A percentile compares a stretch with the other conserved stretches of the same genome.
phyloP scores from a whole-genome alignment of 495 filamentous ascomycete genomes.

The Penicillium flavigenum region DNA sequence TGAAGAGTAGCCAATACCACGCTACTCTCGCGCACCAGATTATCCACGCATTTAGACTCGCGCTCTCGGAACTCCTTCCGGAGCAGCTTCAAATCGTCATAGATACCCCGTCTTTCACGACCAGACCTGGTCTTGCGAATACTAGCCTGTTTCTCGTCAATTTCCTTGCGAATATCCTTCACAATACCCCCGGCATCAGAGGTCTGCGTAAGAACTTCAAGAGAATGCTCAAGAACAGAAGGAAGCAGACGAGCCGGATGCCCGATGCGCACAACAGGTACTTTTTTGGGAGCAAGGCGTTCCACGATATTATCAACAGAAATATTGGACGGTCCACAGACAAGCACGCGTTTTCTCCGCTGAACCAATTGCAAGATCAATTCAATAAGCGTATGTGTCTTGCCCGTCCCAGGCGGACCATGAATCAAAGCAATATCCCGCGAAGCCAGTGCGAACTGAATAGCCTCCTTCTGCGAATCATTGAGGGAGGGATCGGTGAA shows the following conservation, averaged over 20 bases:
- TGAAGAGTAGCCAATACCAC: constrained; percentile 92
- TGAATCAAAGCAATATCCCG: constrained; percentile 90
- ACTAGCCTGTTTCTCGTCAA: constrained; percentile 86
- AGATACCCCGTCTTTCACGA: constrained; percentile 76
- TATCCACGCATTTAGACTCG: constrained; percentile 75
- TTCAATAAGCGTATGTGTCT: constrained; percentile 96
- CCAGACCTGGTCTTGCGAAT: constrained; percentile 84
- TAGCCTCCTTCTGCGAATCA: constrained; percentile 85
- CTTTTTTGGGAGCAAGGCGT: constrained; percentile 74
- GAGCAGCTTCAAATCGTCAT: constrained; percentile 78
- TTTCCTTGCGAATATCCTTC: constrained; percentile 86
- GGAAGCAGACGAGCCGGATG: constrained; percentile 92
- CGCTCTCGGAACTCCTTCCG: constrained; percentile 86
- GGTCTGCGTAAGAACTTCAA: constrained; percentile 90
- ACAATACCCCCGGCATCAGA: constrained; percentile 88
- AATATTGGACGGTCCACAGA: constrained; percentile 95
- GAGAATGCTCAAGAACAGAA: constrained; percentile 80
- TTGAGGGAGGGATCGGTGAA: constrained; percentile 83
- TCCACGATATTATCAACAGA: constrained; percentile 99
- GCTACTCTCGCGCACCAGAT: constrained; percentile 71
- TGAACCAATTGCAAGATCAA: constrained; percentile 82
- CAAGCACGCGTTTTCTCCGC: constrained; percentile 70
- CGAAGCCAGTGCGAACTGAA: constrained; percentile 81
- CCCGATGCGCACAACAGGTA: constrained; percentile 86
- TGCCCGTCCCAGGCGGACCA: constrained; percentile 93